Evolutionary conservation across 441 rosid genomes (phyloP).

Genomic region (Jatropha multifida): DNA sequence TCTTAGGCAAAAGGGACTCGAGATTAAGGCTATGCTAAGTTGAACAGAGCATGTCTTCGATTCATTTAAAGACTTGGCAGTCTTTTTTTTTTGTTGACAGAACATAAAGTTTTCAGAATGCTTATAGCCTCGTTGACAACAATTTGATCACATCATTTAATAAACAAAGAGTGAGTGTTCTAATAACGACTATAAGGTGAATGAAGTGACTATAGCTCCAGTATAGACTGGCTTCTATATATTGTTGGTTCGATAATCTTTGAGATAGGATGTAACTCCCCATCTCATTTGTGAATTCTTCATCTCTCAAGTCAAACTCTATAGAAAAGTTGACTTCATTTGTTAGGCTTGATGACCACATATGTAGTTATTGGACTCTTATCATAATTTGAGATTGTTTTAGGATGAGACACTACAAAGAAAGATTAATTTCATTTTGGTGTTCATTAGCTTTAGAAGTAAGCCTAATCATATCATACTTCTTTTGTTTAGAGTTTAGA

Average conservation of each 20-base stretch:
- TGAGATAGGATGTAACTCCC: not conserved
- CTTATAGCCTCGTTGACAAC: not conserved
- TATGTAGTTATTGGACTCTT: not conserved
- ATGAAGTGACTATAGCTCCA: not conserved
- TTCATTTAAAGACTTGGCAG: not conserved
- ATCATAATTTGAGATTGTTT: not conserved
- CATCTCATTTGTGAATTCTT: not conserved
- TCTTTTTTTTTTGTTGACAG: not conserved
- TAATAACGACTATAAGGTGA: not conserved
- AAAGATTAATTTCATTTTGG: not conserved
- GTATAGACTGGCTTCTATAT: no score
- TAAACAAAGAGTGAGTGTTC: not conserved
- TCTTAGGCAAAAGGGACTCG: not conserved
- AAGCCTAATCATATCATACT: not conserved
- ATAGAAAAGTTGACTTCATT: not conserved
- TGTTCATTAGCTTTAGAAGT: not conserved
- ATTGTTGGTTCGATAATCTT: not conserved
- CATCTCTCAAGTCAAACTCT: not conserved
- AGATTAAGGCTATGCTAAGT: not conserved
- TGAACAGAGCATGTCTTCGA: not conserved
- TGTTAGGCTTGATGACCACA: not conserved
- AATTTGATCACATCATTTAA: not conserved
- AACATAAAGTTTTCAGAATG: not conserved
- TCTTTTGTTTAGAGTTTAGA: not conserved
- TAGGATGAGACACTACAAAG: not conserved